Evolutionary conservation across 371 early-diverging fungal genomes (phyloP).

Genomic region (Mortierella sp.): DNA sequence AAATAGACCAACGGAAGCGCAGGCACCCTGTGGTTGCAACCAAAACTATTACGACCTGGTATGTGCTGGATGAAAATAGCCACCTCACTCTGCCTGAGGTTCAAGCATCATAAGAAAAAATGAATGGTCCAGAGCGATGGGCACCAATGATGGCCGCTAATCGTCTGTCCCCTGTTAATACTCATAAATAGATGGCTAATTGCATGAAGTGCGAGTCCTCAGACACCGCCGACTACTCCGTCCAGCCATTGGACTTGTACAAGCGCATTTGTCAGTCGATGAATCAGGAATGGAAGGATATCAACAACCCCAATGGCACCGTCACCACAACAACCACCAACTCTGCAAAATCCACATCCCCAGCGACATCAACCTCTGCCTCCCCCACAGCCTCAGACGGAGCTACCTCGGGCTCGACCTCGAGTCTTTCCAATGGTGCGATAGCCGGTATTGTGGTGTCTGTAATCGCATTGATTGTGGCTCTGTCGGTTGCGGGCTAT

Average conservation of each 20-base stretch:
- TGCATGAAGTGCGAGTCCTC: conserved; percentile 45
- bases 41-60: conserved; percentile 46
- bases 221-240: conserved; percentile 26
- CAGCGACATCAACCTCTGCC: neutral
- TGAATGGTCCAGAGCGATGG: neutral
- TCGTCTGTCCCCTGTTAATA: neutral
- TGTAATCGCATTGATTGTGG: conserved; percentile 40
- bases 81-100: neutral
- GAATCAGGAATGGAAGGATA: conserved; percentile 28
- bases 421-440: conserved; percentile 39
- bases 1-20: conserved; percentile 22
- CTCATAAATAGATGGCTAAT: conserved; percentile 12
- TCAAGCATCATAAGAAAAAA: neutral
- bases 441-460: conserved; percentile 52
- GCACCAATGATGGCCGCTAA: neutral
- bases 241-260: conserved; percentile 15
- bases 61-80: conserved; percentile 8
- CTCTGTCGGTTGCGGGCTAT: conserved; percentile 44
- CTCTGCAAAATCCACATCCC: conserved; percentile 7
- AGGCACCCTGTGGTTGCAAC: conserved; percentile 39
- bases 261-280: conserved; percentile 28
- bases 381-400: neutral
- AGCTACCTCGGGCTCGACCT: neutral
- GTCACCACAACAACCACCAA: conserved; percentile 10
- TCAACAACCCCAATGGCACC: conserved; percentile 25